These are phyloP conservation scores for Kuraishia borneana DNA, from an alignment of 805 yeast species.

Conservation along the genomic window DNA sequence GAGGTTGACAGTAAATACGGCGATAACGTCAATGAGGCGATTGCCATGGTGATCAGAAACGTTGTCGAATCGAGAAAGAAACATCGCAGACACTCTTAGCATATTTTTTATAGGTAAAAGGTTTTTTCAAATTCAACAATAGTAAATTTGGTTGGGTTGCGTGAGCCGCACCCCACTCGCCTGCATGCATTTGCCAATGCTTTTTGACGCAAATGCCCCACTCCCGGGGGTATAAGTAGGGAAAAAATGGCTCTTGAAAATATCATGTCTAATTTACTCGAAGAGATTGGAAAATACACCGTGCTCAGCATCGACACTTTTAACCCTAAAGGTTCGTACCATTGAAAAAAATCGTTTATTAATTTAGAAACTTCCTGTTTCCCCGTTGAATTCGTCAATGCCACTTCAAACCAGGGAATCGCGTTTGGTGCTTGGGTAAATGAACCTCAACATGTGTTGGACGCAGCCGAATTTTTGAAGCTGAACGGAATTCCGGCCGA, in stretches of 20 bases:
- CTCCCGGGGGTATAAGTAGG: too few relatives aligned
- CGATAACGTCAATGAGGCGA: constrained; percentile 41
- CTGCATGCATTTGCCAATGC: too few relatives aligned
- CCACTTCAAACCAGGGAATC: constrained; percentile 18
- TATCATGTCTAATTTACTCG: constrained; percentile 4
- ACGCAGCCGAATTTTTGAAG: constrained; percentile 10
- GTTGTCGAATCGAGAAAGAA: constrained; percentile 43
- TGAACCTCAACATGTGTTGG: constrained; percentile 11
- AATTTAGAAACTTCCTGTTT: neutral
- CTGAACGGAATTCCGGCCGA: constrained; percentile 4
- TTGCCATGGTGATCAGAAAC: constrained; percentile 50
- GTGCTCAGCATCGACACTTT: constrained; percentile 13
- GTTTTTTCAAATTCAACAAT: too few relatives aligned
- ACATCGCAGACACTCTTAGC: too few relatives aligned
- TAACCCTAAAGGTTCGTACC: constrained; percentile 8
- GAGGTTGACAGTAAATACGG: constrained; percentile 42
- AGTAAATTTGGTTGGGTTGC: too few relatives aligned
- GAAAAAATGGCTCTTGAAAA: neutral
- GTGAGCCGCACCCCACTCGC: too few relatives aligned
- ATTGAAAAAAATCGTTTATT: neutral
- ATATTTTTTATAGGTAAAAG: too few relatives aligned
- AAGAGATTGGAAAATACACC: constrained; percentile 11
- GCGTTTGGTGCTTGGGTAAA: constrained; percentile 11
- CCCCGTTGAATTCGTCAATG: constrained; percentile 12
- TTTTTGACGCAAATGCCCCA: too few relatives aligned